Base-by-base conservation (phyloP, 495 filamentous ascomycete species). In the Massariosphaeria phaeospora region DNA sequence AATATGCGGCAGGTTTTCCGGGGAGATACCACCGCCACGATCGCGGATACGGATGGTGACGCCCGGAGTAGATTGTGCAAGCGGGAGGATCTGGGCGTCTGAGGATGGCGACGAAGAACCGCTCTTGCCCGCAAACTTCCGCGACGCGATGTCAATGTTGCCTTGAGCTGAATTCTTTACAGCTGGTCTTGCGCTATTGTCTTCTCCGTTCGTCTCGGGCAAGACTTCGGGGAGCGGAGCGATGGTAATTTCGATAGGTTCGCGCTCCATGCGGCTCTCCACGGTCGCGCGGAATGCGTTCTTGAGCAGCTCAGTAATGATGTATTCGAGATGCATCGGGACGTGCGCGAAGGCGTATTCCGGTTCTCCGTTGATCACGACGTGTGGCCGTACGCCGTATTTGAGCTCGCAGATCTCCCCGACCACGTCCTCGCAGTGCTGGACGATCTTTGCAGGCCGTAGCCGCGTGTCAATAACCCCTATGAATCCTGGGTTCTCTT, bases 391-490 rank as follows among this genome's bases (percentile, higher is more conserved):
- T 2, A 95, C 85, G 15, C 93, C 93, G 70, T 96, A 98, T 35
- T 90, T 89, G 17, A 97, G 76, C 72, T 98, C 93, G 72, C 91
- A 96, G 57, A 96, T 95, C 59, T 97, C 93, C 34, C 85, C 84
- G 0, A 98, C 93, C 61, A 94, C 93, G 52, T 84, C 81, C 48
- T 89, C 89, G 68, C 91, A 96, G 2, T 77, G 75, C 51, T 87
- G 81, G 45, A 97, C 78, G 26, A 87, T 88, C 18, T 77, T 76
- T 0, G 91, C 85, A 0, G 91, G 93, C 23, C 84, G 86, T 18
- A 98, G 72, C 0, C 84, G 84, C 0, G 93, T 97, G 73, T 98
- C 93, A 55, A 98, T 96, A 9, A 95, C 90, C n/a, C 93, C 93
- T 55, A 96, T 94, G 66, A 90, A 96, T 47, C 82, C 84, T 2